Base-by-base conservation (phyloP, 2,329 filamentous ascomycete species). In the Dendryphion nanum region DNA sequence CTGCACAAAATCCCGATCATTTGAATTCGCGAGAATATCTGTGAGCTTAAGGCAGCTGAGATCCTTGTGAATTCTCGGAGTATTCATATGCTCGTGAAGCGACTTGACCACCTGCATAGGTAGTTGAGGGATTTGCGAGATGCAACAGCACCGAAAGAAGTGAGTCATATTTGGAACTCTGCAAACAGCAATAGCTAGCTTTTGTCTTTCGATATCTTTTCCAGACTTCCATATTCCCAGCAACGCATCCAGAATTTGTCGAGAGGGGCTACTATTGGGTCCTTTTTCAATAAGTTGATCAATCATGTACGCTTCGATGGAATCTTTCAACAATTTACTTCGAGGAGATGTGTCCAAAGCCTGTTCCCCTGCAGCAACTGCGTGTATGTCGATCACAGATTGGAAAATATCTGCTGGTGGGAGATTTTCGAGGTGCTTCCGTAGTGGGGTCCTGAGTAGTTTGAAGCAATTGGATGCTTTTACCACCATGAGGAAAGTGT, bases 141-240 rank as follows among this genome's bases (percentile, higher is more conserved):
- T 44, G 28, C 53, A 58, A 36, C 40, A 33, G 20, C 45, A 46
- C 1, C 42, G 45, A n/a, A 50, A 37, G 10, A 35, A 28, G 7
- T 16, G 13, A 20, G 55, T 37, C 6, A 37, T 35, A 6, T 24
- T 18, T 1, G 31, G 34, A 12, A 24, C 38, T 16, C 33, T 39
- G 5, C 48, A 48, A 6, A 51, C 41, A 3, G 51, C 6, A 2
- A 61, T 38, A 1, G 53, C 52, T 4, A 62, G 35, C 13, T 30
- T 18, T 4, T 50, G 46, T 28, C 48, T 45, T 10, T 44, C 30
- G 4, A 18, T 3, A 29, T 29, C 18, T 30, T 30, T 42, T 13
- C 47, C 44, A 4, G 14, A 28, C 16, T 48, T 35, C 57, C 57
- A 63, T 6, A 59, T 35, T 3, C 39, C 28, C 3, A 57, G 16